Evolutionary conservation across 2,329 filamentous ascomycete species (phyloP), one percentile per base, ranked within the genome.

Genomic region (Nothophaeocryptopus gaeumannii): DNA sequence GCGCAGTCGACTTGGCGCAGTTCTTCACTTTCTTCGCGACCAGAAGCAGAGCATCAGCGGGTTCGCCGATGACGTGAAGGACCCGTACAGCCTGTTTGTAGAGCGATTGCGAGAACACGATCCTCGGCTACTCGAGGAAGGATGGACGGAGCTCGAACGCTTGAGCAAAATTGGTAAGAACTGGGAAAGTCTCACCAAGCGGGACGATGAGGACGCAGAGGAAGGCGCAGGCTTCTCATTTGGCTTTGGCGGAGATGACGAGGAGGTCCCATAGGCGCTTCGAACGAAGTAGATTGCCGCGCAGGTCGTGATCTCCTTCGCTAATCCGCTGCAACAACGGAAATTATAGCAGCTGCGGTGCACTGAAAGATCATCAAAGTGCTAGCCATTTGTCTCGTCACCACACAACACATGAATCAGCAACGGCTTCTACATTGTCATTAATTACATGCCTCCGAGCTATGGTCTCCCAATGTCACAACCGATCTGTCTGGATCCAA

Each of bases 1-100:
- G 0, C 70, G 72, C 34, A 83, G 82, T 3, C 86, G 92, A 62
- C 71, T 96, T 2, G 75, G 79, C 0, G 83, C 89, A 37, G 90
- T 90, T 0, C 69, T 97, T 45, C 81, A 81, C 1, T 97, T 97
- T 61, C 70, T 97, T 61, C 80, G 81, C 44, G 85, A 96, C 66
- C 90, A 89, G 68, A 73, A 86, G 2, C 86, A 92, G 51, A 90
- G 95, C 65, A 84, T 96, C 2, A 93, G 88, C 16, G 92, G 93
- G 0, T 97, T 97, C 66, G 80, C 79, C 41, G 81, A 82, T 30
- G 79, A 84, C 11, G 77, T 96, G 2, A 72, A 74, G 7, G 83
- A 92, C 67, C 85, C 89, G 0, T 95, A 86, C 68, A 77, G 78
- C 5, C 74, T 90, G 3, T 96, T 97, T 66, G 77, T 86, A 3